Conservation (phyloP, 2,329 filamentous ascomycete genomes). For the Phyllosticta citribraziliensis region DNA sequence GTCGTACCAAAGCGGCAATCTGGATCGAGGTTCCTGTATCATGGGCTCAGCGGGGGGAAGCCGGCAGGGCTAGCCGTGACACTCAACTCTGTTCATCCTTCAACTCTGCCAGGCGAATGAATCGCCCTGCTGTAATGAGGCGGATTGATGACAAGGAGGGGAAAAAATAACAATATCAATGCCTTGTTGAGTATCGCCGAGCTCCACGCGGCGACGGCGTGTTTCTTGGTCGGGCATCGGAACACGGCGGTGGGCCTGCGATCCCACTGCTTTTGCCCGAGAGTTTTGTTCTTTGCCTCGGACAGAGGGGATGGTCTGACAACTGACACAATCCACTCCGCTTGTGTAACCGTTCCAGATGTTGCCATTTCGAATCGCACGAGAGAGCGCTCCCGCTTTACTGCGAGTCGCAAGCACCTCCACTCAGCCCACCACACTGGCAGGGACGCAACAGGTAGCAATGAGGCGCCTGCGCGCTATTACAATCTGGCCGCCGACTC, state of each 20-base stretch:
- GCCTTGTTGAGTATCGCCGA: neutral
- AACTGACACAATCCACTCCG: too few species aligned
- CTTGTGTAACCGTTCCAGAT: neutral
- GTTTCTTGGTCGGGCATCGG: neutral
- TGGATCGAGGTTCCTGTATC: neutral
- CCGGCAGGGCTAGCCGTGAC: neutral
- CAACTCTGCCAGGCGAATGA: neutral
- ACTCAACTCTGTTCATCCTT: neutral
- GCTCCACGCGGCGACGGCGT: neutral
- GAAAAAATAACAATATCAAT: neutral
- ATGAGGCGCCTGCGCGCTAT: neutral
- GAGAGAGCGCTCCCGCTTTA: neutral
- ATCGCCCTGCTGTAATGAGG: neutral
- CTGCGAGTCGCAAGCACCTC: neutral
- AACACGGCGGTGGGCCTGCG: neutral
- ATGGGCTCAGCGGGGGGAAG: neutral
- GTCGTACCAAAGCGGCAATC: neutral
- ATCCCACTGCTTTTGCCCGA: neutral
- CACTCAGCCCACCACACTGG: neutral
- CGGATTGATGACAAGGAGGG: neutral
- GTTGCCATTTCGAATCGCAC: neutral
- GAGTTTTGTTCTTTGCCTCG: neutral
- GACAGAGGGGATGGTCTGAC: neutral
- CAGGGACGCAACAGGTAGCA: neutral
- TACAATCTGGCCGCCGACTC: neutral